Percentiles rank a stretch among this genome's conserved stretches.
Evolutionary conservation across 179 eudicot species (phyloP).

Genomic region (Sideroxylon spinosum): DNA sequence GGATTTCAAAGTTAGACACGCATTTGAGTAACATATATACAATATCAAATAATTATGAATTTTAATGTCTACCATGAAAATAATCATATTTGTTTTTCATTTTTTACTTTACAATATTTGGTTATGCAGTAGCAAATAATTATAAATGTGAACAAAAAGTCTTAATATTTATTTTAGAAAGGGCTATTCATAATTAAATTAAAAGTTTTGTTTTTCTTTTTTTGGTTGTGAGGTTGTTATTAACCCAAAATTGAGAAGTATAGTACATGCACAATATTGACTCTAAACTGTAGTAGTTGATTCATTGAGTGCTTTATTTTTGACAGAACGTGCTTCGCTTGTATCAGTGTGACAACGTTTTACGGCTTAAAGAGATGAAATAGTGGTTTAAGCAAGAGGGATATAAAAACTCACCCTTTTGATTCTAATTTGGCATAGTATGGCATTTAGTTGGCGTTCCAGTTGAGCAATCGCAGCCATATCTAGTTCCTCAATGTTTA

Average conservation of each 20-base stretch:
- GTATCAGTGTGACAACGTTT: neutral
- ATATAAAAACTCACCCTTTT: constrained; percentile 16
- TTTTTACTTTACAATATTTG: no score
- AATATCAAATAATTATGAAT: neutral
- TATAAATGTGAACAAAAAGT: no score
- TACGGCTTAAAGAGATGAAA: neutral
- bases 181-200: no score
- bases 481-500: constrained; percentile 19
- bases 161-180: no score
- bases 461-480: constrained; percentile 18
- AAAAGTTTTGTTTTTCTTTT: neutral
- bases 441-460: constrained; percentile 19
- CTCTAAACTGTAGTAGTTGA: neutral
- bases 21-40: neutral
- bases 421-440: constrained; percentile 14
- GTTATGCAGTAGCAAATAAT: no score
- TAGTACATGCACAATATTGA: neutral
- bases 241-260: neutral
- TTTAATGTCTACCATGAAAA: neutral
- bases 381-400: neutral
- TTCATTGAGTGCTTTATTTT: neutral
- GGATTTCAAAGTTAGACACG: neutral
- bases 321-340: neutral
- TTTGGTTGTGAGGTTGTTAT: neutral
- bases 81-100: no score